Conservation (phyloP, 495 filamentous ascomycete genomes). For the Aspergillus sparsus region DNA sequence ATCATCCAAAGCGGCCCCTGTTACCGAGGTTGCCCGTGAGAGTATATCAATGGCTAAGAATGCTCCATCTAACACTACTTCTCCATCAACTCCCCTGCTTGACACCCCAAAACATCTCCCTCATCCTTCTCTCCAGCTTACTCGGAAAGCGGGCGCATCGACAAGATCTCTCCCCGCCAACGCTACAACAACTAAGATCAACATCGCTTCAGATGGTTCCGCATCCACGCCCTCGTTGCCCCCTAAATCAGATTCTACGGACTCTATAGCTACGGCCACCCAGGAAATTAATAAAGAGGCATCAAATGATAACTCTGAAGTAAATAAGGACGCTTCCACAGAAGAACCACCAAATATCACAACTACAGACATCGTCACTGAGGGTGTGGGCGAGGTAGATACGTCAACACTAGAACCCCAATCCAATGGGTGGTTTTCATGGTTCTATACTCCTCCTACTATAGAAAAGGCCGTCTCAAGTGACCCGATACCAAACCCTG, state of each 20-base stretch:
- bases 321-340: slow-evolving; percentile 23
- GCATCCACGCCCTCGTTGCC: slow-evolving; percentile 37
- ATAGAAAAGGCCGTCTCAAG: slow-evolving; percentile 18
- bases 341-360: slow-evolving; percentile 21
- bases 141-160: slow-evolving; percentile 40
- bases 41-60: slow-evolving; percentile 64
- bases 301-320: slow-evolving; percentile 20
- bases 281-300: slow-evolving; percentile 24
- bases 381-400: slow-evolving; percentile 15
- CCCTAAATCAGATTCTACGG: slow-evolving; percentile 26
- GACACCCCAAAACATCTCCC: slow-evolving; percentile 30
- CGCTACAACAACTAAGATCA: slow-evolving; percentile 51
- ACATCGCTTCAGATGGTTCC: slow-evolving; percentile 51
- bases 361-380: slow-evolving; percentile 10
- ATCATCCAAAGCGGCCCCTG: slow-evolving; percentile 65
- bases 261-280: slow-evolving; percentile 22
- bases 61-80: slow-evolving; percentile 43
- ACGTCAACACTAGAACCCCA: slow-evolving; percentile 32
- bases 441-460: slow-evolving; percentile 46
- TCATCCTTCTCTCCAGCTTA: slow-evolving; percentile 45
- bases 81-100: slow-evolving; percentile 36
- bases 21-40: slow-evolving; percentile 75
- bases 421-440: slow-evolving; percentile 58
- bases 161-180: slow-evolving; percentile 50
- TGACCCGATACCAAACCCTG: slow-evolving; percentile 16